Conservation (phyloP, 257 asterid species). For the Avicennia marina region DNA sequence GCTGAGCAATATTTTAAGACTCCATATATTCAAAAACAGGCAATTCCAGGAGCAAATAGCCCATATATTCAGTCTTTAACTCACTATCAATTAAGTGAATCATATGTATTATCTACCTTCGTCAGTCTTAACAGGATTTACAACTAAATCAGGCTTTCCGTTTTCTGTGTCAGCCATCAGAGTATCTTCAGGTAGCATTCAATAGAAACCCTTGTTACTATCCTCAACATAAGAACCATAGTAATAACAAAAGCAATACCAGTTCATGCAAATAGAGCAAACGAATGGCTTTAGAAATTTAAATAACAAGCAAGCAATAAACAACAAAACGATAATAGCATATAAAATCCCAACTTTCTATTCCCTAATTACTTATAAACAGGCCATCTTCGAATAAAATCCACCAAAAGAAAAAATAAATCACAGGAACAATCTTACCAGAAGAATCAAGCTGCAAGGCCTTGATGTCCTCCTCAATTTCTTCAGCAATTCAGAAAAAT, state of each 20-base stretch:
- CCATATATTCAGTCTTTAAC: neutral
- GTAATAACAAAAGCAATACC: neutral
- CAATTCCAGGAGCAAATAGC: neutral
- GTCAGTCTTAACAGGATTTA: slow-evolving; percentile 20
- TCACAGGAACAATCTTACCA: too few relatives aligned
- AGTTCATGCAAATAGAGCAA: neutral
- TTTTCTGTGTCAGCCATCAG: slow-evolving; percentile 27
- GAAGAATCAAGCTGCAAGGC: slow-evolving; percentile 85
- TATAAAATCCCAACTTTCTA: neutral
- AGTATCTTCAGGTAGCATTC: slow-evolving; percentile 29
- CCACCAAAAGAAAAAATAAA: too few relatives aligned
- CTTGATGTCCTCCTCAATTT: slow-evolving; percentile 84
- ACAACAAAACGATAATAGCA: neutral
- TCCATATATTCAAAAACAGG: neutral
- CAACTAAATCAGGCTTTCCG: slow-evolving; percentile 24
- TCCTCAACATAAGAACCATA: neutral
- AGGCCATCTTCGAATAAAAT: neutral
- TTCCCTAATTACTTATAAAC: neutral
- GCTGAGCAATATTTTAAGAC: too few relatives aligned
- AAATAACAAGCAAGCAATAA: neutral
- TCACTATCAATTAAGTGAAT: neutral
- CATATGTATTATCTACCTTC: slow-evolving; percentile 23
- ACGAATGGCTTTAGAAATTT: too few relatives aligned
- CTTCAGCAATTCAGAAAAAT: slow-evolving; percentile 25
- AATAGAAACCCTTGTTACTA: slow-evolving; percentile 16